These are phyloP conservation scores for Pseudomicrostroma phylloplanum DNA, from an alignment of 1,284 basidiomycete species.

Conservation along the genomic window DNA sequence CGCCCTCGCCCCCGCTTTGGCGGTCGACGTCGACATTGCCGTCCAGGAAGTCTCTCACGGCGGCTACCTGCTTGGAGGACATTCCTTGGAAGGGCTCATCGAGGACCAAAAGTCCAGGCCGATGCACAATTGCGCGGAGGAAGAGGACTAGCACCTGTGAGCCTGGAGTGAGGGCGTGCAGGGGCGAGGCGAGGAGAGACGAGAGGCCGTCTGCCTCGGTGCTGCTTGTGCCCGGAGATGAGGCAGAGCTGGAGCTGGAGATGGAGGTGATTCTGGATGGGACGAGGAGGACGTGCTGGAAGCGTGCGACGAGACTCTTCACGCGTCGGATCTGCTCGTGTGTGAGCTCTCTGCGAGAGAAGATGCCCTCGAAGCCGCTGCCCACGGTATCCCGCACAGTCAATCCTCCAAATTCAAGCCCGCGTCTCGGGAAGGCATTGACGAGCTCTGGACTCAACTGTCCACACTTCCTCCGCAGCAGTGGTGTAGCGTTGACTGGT, in stretches of 20 bases:
- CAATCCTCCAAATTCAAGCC: constrained; percentile 31
- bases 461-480: constrained; percentile 53
- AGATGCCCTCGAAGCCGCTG: constrained; percentile 42
- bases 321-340: background rate
- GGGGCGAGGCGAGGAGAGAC: constrained; percentile 17
- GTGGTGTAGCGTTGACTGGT: constrained; percentile 31
- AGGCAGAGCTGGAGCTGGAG: background rate
- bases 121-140: constrained; percentile 36
- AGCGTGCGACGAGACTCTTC: background rate
- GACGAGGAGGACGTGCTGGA: background rate
- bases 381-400: constrained; percentile 37
- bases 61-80: constrained; percentile 30
- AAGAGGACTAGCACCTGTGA: constrained; percentile 44
- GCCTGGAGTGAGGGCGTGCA: constrained; percentile 29
- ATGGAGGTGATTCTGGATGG: background rate
- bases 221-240: background rate
- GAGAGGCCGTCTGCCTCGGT: background rate
- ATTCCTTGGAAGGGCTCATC: constrained; percentile 50
- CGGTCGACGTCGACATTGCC: background rate
- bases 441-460: constrained; percentile 82
- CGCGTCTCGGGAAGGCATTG: constrained; percentile 69
- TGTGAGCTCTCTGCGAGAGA: constrained; percentile 20
- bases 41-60: constrained; percentile 32
- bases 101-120: constrained; percentile 37
- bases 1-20: constrained; percentile 7